These are phyloP conservation scores for Xanthoconium purpureum DNA, from an alignment of 768 basidiomycete species.

Conservation along the genomic window DNA sequence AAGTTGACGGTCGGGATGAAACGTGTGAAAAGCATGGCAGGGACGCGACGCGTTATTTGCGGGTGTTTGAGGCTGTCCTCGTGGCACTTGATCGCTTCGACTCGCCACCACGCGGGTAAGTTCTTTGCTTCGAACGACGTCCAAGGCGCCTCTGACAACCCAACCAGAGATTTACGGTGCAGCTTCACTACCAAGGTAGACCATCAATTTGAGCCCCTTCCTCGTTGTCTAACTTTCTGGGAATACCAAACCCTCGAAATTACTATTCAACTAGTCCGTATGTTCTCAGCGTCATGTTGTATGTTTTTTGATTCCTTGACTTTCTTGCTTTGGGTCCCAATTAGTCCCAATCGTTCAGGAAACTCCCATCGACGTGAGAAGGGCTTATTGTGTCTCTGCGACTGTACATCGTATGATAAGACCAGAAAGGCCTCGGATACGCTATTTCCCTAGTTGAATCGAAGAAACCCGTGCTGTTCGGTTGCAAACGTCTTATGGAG, in stretches of 20 bases:
- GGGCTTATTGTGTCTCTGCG: not conserved
- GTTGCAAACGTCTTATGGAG: slow-evolving; percentile 6
- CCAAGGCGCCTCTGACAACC: too few species aligned
- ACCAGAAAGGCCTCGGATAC: not conserved
- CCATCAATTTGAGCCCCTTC: not conserved
- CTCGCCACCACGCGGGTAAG: too few species aligned
- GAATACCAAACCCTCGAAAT: not conserved
- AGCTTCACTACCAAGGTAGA: not conserved
- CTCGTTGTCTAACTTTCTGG: not conserved
- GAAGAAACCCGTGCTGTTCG: not conserved
- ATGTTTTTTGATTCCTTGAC: not conserved
- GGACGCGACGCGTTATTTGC: slow-evolving; percentile 21
- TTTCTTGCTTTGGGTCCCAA: not conserved
- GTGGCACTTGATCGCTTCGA: too few species aligned
- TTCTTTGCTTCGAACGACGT: too few species aligned
- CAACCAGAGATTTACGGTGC: not conserved
- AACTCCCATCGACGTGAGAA: not conserved
- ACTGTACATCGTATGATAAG: not conserved
- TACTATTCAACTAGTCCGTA: not conserved
- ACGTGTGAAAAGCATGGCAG: not conserved
- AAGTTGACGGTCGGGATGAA: not conserved
- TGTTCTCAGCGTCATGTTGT: not conserved
- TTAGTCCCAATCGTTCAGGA: not conserved
- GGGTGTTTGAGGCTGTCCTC: not conserved
- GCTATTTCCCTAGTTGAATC: not conserved